Evolutionary conservation across 1,284 basidiomycete genomes (phyloP).

Genomic region (Sanghuangporus sanghuang): DNA sequence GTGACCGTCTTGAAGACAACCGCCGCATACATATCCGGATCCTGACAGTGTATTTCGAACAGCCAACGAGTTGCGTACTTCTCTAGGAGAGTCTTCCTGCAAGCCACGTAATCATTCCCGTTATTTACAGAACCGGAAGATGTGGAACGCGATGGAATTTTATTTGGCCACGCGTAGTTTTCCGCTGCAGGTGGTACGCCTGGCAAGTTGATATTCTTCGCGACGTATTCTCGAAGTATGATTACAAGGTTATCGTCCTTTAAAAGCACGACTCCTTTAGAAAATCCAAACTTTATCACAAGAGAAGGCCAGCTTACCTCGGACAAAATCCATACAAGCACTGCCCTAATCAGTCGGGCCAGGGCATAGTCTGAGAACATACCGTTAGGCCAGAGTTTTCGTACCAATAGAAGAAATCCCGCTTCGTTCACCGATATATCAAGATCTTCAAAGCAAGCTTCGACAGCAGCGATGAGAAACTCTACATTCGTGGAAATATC

Average conservation of each 20-base stretch:
- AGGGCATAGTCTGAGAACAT: constrained; percentile 63
- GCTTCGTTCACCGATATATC: constrained; percentile 71
- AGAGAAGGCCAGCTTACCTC: constrained; percentile 11
- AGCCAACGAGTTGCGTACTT: constrained; percentile 62
- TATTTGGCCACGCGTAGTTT: constrained; percentile 43
- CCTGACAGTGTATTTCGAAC: constrained; percentile 54
- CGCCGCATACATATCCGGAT: constrained; percentile 42
- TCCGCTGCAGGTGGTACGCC: constrained; percentile 51
- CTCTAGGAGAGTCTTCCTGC: constrained; percentile 41
- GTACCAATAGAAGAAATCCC: constrained; percentile 58
- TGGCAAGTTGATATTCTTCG: constrained; percentile 48
- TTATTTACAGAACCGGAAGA: constrained; percentile 46
- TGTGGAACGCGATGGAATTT: constrained; percentile 31
- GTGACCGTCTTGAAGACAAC: constrained; percentile 46
- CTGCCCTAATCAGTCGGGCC: constrained; percentile 27
- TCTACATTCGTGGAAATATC: constrained; percentile 72
- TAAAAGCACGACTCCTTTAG: constrained; percentile 4
- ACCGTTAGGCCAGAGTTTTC: constrained; percentile 67
- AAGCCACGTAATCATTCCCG: constrained; percentile 60
- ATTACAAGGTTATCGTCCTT: constrained; percentile 59
- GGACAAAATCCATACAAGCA: constrained; percentile 24
- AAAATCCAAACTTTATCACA: background rate
- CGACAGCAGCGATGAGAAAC: constrained; percentile 64
- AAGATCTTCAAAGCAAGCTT: constrained; percentile 62
- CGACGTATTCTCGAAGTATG: constrained; percentile 60